Evolutionary conservation across 2,329 filamentous ascomycete species (phyloP), one percentile per base, ranked within the genome.

Genomic region (Sordariomycetes sp.): DNA sequence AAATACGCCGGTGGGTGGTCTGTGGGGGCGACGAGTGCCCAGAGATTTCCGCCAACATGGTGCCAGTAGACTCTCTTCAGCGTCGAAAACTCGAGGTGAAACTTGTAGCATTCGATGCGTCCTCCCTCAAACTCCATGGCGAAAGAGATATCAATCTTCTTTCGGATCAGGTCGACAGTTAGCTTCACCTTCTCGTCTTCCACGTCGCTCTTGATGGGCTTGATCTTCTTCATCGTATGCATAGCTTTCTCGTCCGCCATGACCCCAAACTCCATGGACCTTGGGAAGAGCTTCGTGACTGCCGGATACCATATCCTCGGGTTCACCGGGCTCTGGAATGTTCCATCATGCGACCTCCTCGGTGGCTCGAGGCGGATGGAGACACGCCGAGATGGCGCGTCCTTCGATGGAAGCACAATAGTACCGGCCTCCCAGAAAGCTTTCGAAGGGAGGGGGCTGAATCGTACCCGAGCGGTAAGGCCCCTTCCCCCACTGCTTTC

Each of bases 231-330:
- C 76, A 89, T 81, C 10, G 76, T 69, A 66, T 85, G 79, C 76
- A 91, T 83, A 0, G 74, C 73, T 2, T 70, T 72, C 4, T 80
- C 76, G 1, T 76, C 70, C 1, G 78, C 64, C 70, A 83, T 76
- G 48, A 83, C 73, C 0, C 89, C 88, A 63, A 91, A 87, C 20
- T 83, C 77, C 1, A 91, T 65, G 0, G 71, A 72, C 1, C 67
- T 32, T 12, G 50, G 53, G 20, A 22, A 37, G 20, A 59, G 32
- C 22, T 56, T 55, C 3, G 22, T 59, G 34, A 53, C 11, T 16
- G 25, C 46, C 10, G 22, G 24, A 25, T 56, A 57, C 4, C 58
- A 66, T 7, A 68, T 59, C 7, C 62, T 61, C n/a, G 65, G 62
- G 54, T 65, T 65, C 28, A 68, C 62, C 5, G 69, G 69, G 59